Conservation (phyloP, 208 protist species). For the Wallacemonas collosoma region DNA sequence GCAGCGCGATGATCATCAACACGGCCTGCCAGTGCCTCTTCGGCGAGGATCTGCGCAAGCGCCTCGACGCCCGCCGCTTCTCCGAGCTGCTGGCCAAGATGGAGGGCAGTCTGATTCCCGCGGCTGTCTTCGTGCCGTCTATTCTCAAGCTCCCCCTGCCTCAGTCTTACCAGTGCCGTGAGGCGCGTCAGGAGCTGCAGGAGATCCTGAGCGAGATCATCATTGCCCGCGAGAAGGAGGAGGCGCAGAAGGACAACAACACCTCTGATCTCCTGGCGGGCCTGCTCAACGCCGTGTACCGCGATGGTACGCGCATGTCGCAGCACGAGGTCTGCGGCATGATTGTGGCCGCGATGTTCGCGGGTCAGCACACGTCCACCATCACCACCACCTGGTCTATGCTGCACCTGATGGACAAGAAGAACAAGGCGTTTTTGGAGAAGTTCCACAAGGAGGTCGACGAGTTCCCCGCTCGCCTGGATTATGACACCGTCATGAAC, state of each 20-base stretch:
- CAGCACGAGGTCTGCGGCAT: constrained; percentile 92
- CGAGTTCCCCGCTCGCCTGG: constrained; percentile 81
- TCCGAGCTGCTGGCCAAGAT: constrained; percentile 82
- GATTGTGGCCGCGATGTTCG: constrained; percentile 93
- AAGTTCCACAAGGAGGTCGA: constrained; percentile 72
- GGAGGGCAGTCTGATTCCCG: constrained; percentile 84
- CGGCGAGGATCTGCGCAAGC: constrained; percentile 88
- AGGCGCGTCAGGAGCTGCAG: constrained; percentile 85
- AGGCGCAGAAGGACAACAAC: constrained; percentile 70
- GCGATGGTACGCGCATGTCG: constrained; percentile 83
- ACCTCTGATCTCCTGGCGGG: constrained; percentile 85
- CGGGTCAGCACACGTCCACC: constrained; percentile 93
- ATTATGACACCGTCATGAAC: constrained; percentile 90
- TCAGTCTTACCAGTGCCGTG: constrained; percentile 76
- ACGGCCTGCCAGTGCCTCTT: constrained; percentile 92
- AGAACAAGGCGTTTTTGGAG: constrained; percentile 63
- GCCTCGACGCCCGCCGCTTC: constrained; percentile 78
- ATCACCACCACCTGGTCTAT: constrained; percentile 93
- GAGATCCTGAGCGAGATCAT: constrained; percentile 88
- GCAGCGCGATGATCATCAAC: constrained; percentile 93
- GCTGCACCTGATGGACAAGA: constrained; percentile 75
- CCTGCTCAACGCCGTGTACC: constrained; percentile 87
- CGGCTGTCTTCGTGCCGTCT: constrained; percentile 82
- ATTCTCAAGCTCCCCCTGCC: constrained; percentile 81
- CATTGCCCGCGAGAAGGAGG: constrained; percentile 81